Conservation (phyloP, 768 basidiomycete species). For the Suillus subalutaceus region DNA sequence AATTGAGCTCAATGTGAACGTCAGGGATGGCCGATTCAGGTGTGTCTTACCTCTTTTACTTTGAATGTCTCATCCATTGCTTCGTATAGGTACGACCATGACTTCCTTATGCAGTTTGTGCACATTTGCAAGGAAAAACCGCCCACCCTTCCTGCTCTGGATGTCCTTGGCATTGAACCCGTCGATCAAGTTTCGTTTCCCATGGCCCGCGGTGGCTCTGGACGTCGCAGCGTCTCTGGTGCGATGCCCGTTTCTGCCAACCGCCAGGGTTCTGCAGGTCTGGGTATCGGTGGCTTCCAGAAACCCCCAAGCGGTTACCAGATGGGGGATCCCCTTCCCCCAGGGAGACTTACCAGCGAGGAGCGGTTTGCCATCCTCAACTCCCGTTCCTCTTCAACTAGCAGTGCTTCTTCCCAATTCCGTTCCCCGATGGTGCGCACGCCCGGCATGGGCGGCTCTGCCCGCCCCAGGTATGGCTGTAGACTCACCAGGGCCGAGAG, state of each 20-base stretch:
- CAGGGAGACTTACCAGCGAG: constrained; percentile 41
- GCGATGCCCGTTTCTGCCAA: constrained; percentile 43
- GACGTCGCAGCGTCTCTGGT: constrained; percentile 51
- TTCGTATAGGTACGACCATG: constrained; percentile 82
- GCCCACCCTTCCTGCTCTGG: constrained; percentile 61
- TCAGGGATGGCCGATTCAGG: constrained; percentile 59
- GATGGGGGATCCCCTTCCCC: constrained; percentile 73
- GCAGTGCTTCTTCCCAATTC: no score
- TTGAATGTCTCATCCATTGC: neutral
- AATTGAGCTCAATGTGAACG: no score
- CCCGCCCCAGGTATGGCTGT: no score
- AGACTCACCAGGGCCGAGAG: no score
- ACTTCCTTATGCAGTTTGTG: constrained; percentile 98
- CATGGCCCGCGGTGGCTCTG: constrained; percentile 66
- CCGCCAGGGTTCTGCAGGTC: constrained; percentile 55
- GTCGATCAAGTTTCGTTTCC: constrained; percentile 52
- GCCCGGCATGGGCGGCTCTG: no score
- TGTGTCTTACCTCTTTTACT: constrained; percentile 25
- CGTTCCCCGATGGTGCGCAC: no score
- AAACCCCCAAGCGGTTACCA: constrained; percentile 37
- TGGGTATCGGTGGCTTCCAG: constrained; percentile 42
- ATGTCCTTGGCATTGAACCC: constrained; percentile 89
- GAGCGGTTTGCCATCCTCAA: no score
- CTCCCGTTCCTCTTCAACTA: no score
- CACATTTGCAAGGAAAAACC: constrained; percentile 68